These are phyloP conservation scores for Poa pratensis DNA, from an alignment of 176 grass and related monocot genomes.

Conservation along the genomic window DNA sequence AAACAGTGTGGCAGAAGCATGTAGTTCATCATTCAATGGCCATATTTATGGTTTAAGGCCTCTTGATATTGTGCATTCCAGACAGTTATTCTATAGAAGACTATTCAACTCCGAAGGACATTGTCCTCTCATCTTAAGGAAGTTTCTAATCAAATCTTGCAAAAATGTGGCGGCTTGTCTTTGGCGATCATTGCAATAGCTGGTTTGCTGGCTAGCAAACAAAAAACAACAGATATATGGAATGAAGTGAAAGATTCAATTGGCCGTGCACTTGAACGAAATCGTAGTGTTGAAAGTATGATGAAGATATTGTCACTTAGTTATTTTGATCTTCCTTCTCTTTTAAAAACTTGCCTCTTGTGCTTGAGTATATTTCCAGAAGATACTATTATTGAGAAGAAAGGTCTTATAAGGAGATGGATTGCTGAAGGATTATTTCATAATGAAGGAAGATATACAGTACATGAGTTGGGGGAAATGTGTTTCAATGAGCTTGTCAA, in stretches of 20 bases:
- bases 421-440: slow-evolving; percentile 27
- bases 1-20: not conserved
- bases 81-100: not conserved
- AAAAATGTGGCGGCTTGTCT: slow-evolving; percentile 5
- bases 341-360: not conserved
- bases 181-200: not conserved
- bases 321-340: slow-evolving; percentile 14
- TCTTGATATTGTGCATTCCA: not conserved
- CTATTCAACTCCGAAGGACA: not conserved
- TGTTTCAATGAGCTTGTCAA: slow-evolving; percentile 29
- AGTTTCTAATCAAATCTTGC: not conserved
- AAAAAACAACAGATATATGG: not conserved
- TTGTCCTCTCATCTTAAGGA: not conserved
- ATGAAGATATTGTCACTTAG: not conserved
- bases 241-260: not conserved
- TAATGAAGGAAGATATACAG: not conserved
- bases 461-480: not conserved
- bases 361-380: not conserved
- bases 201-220: slow-evolving; percentile 12
- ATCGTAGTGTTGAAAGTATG: not conserved
- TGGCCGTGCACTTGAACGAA: not conserved
- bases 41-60: not conserved
- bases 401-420: not conserved
- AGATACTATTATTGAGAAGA: not conserved
- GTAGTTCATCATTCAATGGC: not conserved